Evolutionary conservation across 2,329 filamentous ascomycete species (phyloP).

Genomic region (Aspergillus chevalieri): DNA sequence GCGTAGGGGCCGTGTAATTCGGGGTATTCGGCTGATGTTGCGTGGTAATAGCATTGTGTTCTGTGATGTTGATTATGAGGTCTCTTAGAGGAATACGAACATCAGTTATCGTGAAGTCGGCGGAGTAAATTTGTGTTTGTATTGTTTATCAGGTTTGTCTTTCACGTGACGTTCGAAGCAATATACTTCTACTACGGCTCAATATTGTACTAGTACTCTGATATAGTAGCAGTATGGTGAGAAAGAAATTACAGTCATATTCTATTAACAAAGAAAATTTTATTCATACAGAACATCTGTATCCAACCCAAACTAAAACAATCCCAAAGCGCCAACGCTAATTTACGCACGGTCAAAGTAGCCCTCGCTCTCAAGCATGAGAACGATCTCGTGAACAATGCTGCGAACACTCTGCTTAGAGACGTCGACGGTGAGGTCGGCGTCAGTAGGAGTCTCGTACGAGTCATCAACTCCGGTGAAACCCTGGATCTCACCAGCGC

Average conservation of each 20-base stretch:
- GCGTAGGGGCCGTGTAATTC: slow-evolving; percentile 30
- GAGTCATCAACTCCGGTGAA: slow-evolving; percentile 98
- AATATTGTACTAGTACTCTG: not conserved
- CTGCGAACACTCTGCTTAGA: slow-evolving; percentile 84
- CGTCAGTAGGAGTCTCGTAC: slow-evolving; percentile 77
- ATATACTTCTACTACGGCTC: too few species aligned
- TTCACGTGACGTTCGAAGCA: not conserved
- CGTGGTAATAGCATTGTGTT: slow-evolving; percentile 30
- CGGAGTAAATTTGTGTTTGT: not conserved
- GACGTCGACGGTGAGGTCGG: slow-evolving; percentile 76
- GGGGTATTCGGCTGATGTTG: slow-evolving; percentile 34
- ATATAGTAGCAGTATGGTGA: not conserved
- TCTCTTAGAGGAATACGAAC: not conserved
- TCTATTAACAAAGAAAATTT: slow-evolving; percentile 10
- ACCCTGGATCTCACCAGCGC: slow-evolving; percentile 87
- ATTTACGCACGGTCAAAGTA: slow-evolving; percentile 62
- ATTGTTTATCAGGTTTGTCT: slow-evolving; percentile 13
- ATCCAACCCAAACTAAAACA: slow-evolving; percentile 12
- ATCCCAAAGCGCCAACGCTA: slow-evolving; percentile 8
- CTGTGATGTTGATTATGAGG: slow-evolving; percentile 4
- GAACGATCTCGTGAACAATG: slow-evolving; percentile 92
- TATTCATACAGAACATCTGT: not conserved
- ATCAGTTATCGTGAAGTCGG: not conserved
- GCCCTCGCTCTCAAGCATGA: slow-evolving; percentile 83
- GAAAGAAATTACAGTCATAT: slow-evolving; percentile 5